A percentile compares a stretch with the other conserved stretches of the same genome.
These are phyloP conservation scores for Rutstroemia sp. DNA, from an alignment of 2,329 filamentous ascomycete species.

Conservation along the genomic window DNA sequence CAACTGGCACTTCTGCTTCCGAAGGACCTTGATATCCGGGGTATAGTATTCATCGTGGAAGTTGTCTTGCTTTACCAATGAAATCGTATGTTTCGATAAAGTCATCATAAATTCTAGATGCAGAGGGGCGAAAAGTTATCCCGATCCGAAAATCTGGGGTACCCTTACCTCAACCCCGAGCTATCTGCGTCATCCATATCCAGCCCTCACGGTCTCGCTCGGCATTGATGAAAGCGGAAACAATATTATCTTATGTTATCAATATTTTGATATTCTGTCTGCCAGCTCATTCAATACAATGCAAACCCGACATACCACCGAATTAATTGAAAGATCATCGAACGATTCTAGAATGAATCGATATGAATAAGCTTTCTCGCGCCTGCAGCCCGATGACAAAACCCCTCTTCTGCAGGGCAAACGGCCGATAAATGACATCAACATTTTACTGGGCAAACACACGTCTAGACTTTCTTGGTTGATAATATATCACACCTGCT, in stretches of 20 bases:
- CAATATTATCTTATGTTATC: neutral
- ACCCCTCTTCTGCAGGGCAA: neutral
- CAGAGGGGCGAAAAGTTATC: neutral
- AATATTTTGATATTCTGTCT: neutral
- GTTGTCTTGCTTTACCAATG: neutral
- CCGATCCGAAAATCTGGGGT: neutral
- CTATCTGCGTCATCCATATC: neutral
- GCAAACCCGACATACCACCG: neutral
- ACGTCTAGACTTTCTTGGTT: neutral
- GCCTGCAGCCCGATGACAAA: constrained; percentile 11
- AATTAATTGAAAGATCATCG: neutral
- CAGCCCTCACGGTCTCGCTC: neutral
- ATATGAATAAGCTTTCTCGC: neutral
- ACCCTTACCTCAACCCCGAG: neutral
- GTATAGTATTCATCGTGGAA: constrained; percentile 13
- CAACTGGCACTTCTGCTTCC: constrained; percentile 22
- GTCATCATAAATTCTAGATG: neutral
- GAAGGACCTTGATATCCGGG: constrained; percentile 17
- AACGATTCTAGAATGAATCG: neutral
- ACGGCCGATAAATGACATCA: constrained; percentile 2
- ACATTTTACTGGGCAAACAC: neutral
- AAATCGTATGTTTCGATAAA: neutral
- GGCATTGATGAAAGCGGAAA: neutral
- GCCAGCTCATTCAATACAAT: neutral
- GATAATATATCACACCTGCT: neutral